A percentile compares a stretch with the other conserved stretches of the same genome.
Conservation (phyloP, 148 eudicot species). For the Silene conica region DNA sequence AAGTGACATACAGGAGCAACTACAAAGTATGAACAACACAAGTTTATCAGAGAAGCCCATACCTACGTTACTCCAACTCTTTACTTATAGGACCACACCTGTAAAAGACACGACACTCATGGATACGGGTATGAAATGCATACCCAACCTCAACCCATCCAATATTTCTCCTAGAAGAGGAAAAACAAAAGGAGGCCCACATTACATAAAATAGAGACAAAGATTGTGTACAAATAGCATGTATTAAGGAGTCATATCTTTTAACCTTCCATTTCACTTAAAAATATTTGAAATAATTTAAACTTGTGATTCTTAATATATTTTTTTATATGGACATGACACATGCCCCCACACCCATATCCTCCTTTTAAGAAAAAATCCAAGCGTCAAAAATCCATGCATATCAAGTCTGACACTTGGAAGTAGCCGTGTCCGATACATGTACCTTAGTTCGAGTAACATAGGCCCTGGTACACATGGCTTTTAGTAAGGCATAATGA, state of each 20-base stretch:
- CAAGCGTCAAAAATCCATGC: neutral
- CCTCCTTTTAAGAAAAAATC: neutral
- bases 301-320: too few relatives aligned
- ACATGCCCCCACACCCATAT: neutral
- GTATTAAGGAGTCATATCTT: neutral
- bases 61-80: neutral
- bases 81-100: neutral
- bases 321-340: neutral
- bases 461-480: constrained; percentile 3
- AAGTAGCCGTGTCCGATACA: neutral
- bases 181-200: neutral
- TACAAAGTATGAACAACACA: constrained; percentile 6
- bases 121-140: neutral
- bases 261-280: neutral
- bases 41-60: neutral
- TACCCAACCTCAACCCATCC: neutral
- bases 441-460: too few relatives aligned
- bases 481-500: neutral
- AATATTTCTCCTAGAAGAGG: neutral
- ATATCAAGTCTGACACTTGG: neutral
- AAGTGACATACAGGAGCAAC: constrained; percentile 10
- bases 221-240: neutral
- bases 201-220: neutral
- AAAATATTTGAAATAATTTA: neutral
- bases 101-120: neutral